Base-by-base conservation (phyloP, 2,329 filamentous ascomycete genomes). In the Leptodontidium sp. region DNA sequence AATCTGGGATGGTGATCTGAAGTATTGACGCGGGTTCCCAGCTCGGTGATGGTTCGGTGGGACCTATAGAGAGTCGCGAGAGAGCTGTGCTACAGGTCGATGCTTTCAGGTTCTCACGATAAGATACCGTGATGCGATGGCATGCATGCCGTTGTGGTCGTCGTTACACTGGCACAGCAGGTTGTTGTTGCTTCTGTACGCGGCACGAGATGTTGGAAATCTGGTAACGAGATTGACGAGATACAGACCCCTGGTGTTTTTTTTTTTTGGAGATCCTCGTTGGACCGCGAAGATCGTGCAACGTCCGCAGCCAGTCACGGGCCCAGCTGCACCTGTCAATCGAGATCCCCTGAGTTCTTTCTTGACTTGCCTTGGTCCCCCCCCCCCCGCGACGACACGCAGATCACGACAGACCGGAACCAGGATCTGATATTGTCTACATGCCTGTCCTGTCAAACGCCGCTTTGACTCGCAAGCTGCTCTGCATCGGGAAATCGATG, bases 211-310 rank as follows among this genome's bases (percentile, higher is more conserved):
- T 6, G 7, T 9, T 57, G 32, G 45, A 55, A 64, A 53, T 57
- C 45, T 21, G 49, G 61, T 53, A 64, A 64, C 61, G 61, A 64
- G 61, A 64, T 64, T 64, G 61, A 64, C 61, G 61, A 55, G 61
- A 2, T 5, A 64, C 6, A 43, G 21, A 43, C 35, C 43, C 43
- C 59, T 62, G 59, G 45, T 29, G 2, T 21, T 21, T 21, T 21
- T 21, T 21, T 12, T 65, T 45, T 15, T 15, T 53, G n/a, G 32
- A 59, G 55, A 66, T 53, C 17, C n/a, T 61, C 55, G 55, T 55
- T 40, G 50, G 64, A 59, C 38, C 57, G 40, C 45, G 38, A n/a
- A 58, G 38, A 58, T 32, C 53, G 17, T n/a, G 11, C 64, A 61
- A 45, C 57, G 64, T 52, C 45, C 21, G 8, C 57, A 45, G 47